phyloP scores from a whole-genome alignment of 1,284 basidiomycete species.

The Kwoniella shivajii region DNA sequence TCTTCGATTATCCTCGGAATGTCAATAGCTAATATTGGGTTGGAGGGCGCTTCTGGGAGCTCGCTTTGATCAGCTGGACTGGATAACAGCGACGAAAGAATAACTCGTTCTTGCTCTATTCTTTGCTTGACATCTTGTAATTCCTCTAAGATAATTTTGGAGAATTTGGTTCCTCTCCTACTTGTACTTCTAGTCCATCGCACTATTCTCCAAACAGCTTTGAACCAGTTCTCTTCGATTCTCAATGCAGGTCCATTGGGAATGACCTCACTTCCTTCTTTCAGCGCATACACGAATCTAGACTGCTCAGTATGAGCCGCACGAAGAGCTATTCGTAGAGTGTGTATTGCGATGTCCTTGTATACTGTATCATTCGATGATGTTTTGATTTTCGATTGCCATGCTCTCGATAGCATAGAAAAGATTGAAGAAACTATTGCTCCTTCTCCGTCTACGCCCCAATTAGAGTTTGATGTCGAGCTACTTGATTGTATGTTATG shows the following conservation, averaged over 20 bases:
- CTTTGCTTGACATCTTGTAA: not conserved
- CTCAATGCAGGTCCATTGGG: not conserved
- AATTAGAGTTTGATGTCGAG: not conserved
- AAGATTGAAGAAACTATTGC: constrained; percentile 9
- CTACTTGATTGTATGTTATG: not conserved
- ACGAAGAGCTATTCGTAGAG: constrained; percentile 13
- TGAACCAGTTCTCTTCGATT: constrained; percentile 14
- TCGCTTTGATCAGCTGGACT: not conserved
- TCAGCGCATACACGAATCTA: constrained; percentile 2
- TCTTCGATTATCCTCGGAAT: not conserved
- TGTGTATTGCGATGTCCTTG: constrained; percentile 9
- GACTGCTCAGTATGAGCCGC: constrained; percentile 18
- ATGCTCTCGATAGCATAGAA: constrained; percentile 13
- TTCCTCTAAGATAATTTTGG: not conserved
- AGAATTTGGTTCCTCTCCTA: not conserved
- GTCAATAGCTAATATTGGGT: too few species aligned
- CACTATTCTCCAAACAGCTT: constrained; percentile 10
- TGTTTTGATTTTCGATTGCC: constrained; percentile 6
- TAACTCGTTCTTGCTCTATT: constrained; percentile 4
- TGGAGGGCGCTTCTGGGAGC: too few species aligned
- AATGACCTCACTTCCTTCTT: not conserved
- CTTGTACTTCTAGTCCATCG: constrained; percentile 4
- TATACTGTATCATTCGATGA: constrained; percentile 6
- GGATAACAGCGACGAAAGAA: not conserved
- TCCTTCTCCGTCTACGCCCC: constrained; percentile 4